These are phyloP conservation scores for Aureobasidium sp. DNA, from an alignment of 2,329 filamentous ascomycete genomes.

Conservation along the genomic window DNA sequence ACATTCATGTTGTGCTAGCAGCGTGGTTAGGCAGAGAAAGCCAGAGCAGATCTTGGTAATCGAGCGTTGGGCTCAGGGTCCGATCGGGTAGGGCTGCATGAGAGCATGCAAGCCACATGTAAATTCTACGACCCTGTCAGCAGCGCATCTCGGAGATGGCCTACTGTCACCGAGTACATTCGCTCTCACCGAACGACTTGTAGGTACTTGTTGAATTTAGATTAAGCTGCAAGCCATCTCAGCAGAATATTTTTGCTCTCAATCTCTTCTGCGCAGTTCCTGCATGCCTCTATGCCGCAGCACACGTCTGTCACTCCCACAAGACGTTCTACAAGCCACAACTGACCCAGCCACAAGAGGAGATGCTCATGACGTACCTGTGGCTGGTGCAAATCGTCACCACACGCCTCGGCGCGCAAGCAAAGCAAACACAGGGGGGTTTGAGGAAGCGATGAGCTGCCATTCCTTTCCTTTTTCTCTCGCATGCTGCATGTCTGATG, in stretches of 20 bases:
- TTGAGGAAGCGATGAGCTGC: background rate
- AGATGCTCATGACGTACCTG: background rate
- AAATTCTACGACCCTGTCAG: background rate
- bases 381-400: slow-evolving; percentile 7
- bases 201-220: background rate
- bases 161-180: slow-evolving; percentile 5
- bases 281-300: background rate
- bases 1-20: background rate
- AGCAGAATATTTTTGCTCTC: background rate
- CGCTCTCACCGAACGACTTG: background rate
- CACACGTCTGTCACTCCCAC: background rate
- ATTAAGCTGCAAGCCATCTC: slow-evolving; percentile 1
- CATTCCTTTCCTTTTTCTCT: background rate
- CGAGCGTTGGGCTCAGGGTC: slow-evolving; percentile 3
- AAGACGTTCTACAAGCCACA: background rate
- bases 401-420: background rate
- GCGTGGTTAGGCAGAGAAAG: background rate
- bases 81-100: slow-evolving; percentile 10
- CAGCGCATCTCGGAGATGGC: background rate
- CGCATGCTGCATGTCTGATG: slow-evolving; percentile 2
- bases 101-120: slow-evolving; percentile 1
- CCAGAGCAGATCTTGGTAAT: slow-evolving; percentile 11
- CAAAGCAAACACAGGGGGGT: slow-evolving; percentile 9
- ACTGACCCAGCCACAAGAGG: background rate
- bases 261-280: background rate